These are phyloP conservation scores for Debaryomyces prosopidis DNA, from an alignment of 805 yeast species.

Conservation along the genomic window DNA sequence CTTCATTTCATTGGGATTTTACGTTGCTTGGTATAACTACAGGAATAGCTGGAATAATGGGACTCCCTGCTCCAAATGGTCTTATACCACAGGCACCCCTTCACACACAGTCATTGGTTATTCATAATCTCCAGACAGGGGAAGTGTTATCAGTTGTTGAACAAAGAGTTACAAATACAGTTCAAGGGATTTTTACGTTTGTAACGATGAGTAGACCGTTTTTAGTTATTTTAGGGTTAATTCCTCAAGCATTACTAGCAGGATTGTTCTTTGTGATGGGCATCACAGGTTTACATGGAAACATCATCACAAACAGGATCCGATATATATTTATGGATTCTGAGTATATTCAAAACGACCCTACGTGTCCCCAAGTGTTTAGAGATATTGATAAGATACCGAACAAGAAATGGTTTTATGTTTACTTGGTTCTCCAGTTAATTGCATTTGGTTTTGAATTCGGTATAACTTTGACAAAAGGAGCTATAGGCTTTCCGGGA, in stretches of 20 bases:
- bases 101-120: slow-evolving; percentile 77
- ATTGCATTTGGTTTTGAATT: slow-evolving; percentile 78
- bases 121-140: slow-evolving; percentile 43
- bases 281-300: slow-evolving; percentile 68
- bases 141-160: slow-evolving; percentile 68
- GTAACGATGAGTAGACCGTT: slow-evolving; percentile 91
- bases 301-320: slow-evolving; percentile 63
- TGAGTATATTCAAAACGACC: slow-evolving; percentile 33
- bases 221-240: slow-evolving; percentile 71
- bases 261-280: slow-evolving; percentile 96
- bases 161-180: slow-evolving; percentile 81
- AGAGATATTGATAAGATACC: slow-evolving; percentile 28
- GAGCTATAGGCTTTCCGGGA: slow-evolving; percentile 94
- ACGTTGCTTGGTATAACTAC: slow-evolving; percentile 82
- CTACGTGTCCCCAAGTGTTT: slow-evolving; percentile 36
- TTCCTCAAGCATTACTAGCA: slow-evolving; percentile 91
- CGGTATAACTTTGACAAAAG: slow-evolving; percentile 80
- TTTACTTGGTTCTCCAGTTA: slow-evolving; percentile 59
- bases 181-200: slow-evolving; percentile 80
- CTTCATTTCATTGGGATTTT: slow-evolving; percentile 92
- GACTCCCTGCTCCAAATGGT: slow-evolving; percentile 96
- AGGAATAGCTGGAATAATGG: slow-evolving; percentile 81
- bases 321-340: slow-evolving; percentile 64
- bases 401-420: slow-evolving; percentile 47
- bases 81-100: slow-evolving; percentile 96